Conservation (phyloP, 106 monocot species). For the Dendrobium chrysotoxum region DNA sequence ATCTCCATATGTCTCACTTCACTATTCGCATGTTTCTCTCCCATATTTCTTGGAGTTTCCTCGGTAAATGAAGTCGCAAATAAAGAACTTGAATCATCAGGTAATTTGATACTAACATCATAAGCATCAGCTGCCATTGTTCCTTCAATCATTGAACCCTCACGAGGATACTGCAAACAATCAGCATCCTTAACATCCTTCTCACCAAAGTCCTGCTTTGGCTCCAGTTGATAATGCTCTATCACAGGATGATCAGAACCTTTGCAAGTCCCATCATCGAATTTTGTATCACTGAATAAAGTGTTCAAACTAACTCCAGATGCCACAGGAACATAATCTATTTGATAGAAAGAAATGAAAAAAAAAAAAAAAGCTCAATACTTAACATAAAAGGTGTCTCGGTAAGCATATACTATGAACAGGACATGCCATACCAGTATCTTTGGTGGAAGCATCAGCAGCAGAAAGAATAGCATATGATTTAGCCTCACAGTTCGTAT, state of each 20-base stretch:
- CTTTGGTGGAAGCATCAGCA: not conserved
- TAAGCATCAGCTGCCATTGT: conserved; percentile 16
- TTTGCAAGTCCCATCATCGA: conserved; percentile 7
- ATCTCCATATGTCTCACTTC: conserved; percentile 18
- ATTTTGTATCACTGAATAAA: not conserved
- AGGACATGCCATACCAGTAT: not conserved
- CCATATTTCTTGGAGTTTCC: conserved; percentile 13
- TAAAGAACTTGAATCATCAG: conserved; percentile 42
- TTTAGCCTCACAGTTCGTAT: not conserved
- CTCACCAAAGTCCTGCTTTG: conserved; percentile 3
- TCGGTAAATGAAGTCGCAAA: conserved; percentile 30
- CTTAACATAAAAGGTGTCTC: not conserved
- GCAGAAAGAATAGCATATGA: not conserved
- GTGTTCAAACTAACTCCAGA: not conserved
- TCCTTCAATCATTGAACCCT: conserved; percentile 8
- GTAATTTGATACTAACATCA: conserved; percentile 34
- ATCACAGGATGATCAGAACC: conserved; percentile 10
- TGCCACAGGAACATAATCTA: not conserved
- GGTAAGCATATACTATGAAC: not conserved
- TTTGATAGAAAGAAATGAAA: no score
- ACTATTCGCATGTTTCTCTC: conserved; percentile 7
- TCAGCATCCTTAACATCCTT: conserved; percentile 9
- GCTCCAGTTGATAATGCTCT: not conserved
- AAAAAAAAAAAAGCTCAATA: not conserved
- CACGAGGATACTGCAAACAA: not conserved